Base-by-base conservation (phyloP, 2,329 filamentous ascomycete species). In the Aspergillus fischeri region DNA sequence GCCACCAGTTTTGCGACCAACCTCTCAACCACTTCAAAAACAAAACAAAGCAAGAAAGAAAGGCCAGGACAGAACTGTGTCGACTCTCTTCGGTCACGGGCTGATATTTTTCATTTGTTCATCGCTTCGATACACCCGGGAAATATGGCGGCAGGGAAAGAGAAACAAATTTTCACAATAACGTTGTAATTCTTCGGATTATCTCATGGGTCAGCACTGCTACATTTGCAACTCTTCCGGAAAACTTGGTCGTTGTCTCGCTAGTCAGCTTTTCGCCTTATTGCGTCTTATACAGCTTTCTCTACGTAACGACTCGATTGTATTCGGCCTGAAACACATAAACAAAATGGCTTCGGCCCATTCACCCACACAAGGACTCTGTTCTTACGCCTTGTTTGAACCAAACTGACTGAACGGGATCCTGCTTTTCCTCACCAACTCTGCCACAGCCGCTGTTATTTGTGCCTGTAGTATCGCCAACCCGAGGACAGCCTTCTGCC, bases 121-220 rank as follows among this genome's bases (percentile, higher is more conserved):
- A 65, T 72, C 72, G 69, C 67, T 70, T 69, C 71, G 65, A 69
- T 67, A 71, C 63, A 69, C 65, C 69, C 70, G 70, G 65, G 67
- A 71, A 66, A 65, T 70, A 65, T 75, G 72, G 74, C 74, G 73
- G 71, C 73, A 74, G 70, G 72, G 68, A 71, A 68, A 71, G 63
- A 67, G 66, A 70, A 67, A 59, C 54, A 68, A 71, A 55, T 61
- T 65, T 64, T 64, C 67, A 65, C 65, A 68, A 66, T 70, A 70
- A 73, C 74, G 72, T 74, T 77, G 74, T 77, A 77, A 75, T 76
- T 74, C 72, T 69, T 68, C 70, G 68, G 73, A 71, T 73, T 75
- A 63, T 76, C 71, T 74, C 68, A 70, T 75, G 72, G 65, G 63
- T 72, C 74, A 76, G 70, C 73, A 75, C 69, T 73, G 56, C 65